Conservation (phyloP, 2,329 filamentous ascomycete species). For the Orbilia brochopaga region DNA sequence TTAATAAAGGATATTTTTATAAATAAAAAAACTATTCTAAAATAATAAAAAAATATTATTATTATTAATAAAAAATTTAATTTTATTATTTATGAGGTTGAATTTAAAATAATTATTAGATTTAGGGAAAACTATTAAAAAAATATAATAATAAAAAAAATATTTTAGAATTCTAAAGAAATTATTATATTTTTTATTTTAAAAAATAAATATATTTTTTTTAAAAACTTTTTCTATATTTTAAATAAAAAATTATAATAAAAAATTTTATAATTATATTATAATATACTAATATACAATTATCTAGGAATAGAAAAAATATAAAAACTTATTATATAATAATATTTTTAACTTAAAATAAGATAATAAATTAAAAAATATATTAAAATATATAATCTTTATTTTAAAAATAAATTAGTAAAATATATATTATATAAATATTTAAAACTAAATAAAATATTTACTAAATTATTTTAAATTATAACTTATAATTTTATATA, state of each 20-base stretch:
- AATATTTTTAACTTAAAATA: neutral
- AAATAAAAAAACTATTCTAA: neutral
- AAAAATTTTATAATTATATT: too few relatives aligned
- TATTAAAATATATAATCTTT: neutral
- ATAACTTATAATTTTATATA: conserved; percentile 9
- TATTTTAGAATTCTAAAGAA: neutral
- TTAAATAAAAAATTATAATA: too few relatives aligned
- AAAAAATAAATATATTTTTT: too few relatives aligned
- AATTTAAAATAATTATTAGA: too few relatives aligned
- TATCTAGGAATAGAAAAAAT: neutral
- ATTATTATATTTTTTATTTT: neutral
- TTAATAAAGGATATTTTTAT: neutral
- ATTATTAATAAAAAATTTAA: too few relatives aligned
- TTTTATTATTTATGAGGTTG: too few relatives aligned
- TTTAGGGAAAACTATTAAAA: too few relatives aligned
- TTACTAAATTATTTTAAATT: neutral
- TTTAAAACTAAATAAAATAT: conserved; percentile 1
- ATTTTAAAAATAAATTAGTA: too few relatives aligned
- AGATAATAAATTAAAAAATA: neutral
- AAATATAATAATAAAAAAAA: neutral
- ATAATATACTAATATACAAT: too few relatives aligned
- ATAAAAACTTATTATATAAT: neutral
- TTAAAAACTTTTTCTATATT: too few relatives aligned
- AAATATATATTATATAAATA: neutral
- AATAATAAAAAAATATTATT: too few relatives aligned